Evolutionary conservation across 352 stramenopile genomes (phyloP), one percentile per base, ranked within the genome.

Genomic region (Phytophthora pisi): DNA sequence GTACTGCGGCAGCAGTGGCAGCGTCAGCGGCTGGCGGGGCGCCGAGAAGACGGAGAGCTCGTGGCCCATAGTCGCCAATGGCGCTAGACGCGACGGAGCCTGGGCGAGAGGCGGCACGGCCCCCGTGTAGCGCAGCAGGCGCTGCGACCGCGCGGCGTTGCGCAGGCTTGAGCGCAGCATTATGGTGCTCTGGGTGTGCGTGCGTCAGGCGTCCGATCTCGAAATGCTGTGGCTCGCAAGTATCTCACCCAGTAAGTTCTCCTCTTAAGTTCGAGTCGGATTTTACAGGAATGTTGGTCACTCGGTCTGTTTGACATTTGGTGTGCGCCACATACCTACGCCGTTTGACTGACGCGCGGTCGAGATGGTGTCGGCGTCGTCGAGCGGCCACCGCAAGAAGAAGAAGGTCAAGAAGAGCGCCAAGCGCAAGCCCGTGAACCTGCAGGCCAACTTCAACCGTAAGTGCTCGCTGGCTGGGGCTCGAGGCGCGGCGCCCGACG

Each of bases 361-460:
- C 18, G 26, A 15, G 5, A 91, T 93, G 82, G 85, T 93, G 75
- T 77, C 67, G 52, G 69, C 81, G 75, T 89, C 84, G 57, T 45
- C 81, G 57, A 70, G 56, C 54, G 61, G 51, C 23, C 77, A 82
- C 61, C 65, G 46, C 20, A 88, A 85, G 66, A 94, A 93, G 78
- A 89, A 85, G 70, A 91, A 90, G 69, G 63, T 55, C 10, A 93
- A 88, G 80, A 90, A 90, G 69, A 76, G 69, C 52, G 57, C 42
- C 68, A 95, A 92, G 77, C 83, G 87, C 66, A 92, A 91, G 67
- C 70, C 87, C 63, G 87, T 95, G 64, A 95, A 95, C 61, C 69
- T 95, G 57, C 84, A 93, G 72, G 70, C 84, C 50, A 91, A 93
- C 60, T 95, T 92, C 49, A 85, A 82, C 62, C 81, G 87, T 95